phyloP scores from a whole-genome alignment of 2,329 filamentous ascomycete genomes.

The Thielaviopsis euricoi region DNA sequence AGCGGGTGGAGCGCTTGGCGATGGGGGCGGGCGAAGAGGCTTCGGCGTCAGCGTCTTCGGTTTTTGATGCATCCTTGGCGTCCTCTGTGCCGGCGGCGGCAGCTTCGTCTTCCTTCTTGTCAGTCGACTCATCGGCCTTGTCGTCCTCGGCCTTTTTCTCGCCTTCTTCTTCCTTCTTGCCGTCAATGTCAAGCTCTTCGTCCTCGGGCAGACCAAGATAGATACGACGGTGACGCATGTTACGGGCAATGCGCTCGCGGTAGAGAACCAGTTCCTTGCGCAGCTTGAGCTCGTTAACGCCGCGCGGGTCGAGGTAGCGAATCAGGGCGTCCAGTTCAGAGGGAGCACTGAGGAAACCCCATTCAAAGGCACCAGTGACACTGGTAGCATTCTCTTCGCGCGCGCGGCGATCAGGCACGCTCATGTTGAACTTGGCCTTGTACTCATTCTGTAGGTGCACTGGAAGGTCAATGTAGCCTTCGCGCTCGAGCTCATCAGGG shows the following conservation, averaged over 20 bases:
- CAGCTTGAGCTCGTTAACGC: conserved; percentile 71
- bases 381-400: conserved; percentile 71
- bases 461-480: conserved; percentile 69
- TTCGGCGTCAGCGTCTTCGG: conserved; percentile 16
- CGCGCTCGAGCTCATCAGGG: conserved; percentile 71
- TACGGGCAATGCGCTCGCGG: conserved; percentile 55
- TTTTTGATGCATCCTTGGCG: conserved; percentile 29
- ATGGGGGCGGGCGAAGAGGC: neutral
- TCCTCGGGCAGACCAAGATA: conserved; percentile 43
- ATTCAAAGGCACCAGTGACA: conserved; percentile 61
- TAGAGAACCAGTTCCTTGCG: conserved; percentile 71
- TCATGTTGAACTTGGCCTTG: conserved; percentile 60
- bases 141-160: too few species aligned
- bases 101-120: conserved; percentile 18
- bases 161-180: neutral
- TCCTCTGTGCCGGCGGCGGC: conserved; percentile 19
- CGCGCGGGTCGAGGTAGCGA: conserved; percentile 75
- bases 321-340: conserved; percentile 64
- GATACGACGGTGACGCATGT: conserved; percentile 64
- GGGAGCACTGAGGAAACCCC: conserved; percentile 80
- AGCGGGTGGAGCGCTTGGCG: conserved; percentile 4
- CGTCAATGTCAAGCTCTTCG: conserved; percentile 12
- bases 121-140: neutral
- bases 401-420: conserved; percentile 69
- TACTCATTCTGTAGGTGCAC: conserved; percentile 61